These are phyloP conservation scores for Nakataea oryzae DNA, from an alignment of 2,329 filamentous ascomycete genomes.

Conservation along the genomic window DNA sequence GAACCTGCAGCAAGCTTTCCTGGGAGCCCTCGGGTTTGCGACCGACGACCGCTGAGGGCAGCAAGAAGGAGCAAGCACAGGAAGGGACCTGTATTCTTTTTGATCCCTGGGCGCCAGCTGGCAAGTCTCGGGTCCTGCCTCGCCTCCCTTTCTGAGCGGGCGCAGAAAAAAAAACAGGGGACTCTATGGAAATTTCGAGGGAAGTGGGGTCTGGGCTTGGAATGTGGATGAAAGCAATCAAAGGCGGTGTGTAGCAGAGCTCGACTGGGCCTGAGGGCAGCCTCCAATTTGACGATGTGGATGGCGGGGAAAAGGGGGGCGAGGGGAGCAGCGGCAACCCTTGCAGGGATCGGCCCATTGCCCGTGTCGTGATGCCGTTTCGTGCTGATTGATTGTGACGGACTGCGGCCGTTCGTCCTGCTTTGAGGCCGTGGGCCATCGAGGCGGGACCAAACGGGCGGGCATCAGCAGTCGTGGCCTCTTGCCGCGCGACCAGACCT, in stretches of 20 bases:
- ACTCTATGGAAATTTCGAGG: background rate
- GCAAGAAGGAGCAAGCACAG: background rate
- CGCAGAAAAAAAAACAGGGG: background rate
- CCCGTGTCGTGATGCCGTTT: background rate
- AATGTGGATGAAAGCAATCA: background rate
- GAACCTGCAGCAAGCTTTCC: background rate
- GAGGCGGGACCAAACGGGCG: too few relatives aligned
- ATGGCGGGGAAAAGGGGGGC: background rate
- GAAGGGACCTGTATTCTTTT: background rate
- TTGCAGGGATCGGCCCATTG: background rate
- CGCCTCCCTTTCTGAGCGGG: background rate
- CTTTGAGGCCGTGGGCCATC: too few relatives aligned
- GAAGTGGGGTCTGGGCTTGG: background rate
- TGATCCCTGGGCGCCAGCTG: background rate
- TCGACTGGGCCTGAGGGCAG: background rate
- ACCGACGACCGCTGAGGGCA: background rate
- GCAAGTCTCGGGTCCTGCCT: background rate
- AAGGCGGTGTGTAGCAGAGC: background rate
- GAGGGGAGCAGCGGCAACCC: background rate
- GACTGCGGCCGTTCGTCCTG: too few relatives aligned
- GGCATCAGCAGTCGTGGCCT: background rate
- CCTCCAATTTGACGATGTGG: background rate
- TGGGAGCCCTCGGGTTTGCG: background rate
- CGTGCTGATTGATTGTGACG: background rate
- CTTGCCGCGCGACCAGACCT: background rate